These are phyloP conservation scores for Fusarium euwallaceae DNA, from an alignment of 2,329 filamentous ascomycete species.

Conservation along the genomic window DNA sequence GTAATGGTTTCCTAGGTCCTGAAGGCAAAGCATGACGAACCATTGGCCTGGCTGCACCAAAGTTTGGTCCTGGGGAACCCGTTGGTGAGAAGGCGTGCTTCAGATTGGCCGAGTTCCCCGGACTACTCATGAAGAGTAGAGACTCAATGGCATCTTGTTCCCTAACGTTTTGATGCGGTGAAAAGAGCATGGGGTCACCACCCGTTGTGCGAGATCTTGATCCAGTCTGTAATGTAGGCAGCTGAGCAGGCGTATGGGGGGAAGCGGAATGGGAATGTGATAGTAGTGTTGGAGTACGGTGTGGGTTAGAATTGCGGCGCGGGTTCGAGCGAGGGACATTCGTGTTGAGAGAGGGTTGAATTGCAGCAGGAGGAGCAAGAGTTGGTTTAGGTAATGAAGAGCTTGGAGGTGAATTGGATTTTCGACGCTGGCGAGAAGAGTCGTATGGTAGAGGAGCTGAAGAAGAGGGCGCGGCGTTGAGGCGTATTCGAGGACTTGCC, in stretches of 20 bases:
- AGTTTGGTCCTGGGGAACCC: conserved; percentile 51
- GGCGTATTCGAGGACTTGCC: conserved; percentile 65
- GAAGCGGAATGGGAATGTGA: conserved; percentile 63
- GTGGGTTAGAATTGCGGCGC: conserved; percentile 65
- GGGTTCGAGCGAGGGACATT: conserved; percentile 54
- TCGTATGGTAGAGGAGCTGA: conserved; percentile 51
- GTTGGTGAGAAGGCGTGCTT: conserved; percentile 66
- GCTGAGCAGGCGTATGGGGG: conserved; percentile 58
- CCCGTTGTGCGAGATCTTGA: conserved; percentile 52
- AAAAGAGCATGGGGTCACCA: conserved; percentile 71
- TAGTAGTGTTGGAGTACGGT: conserved; percentile 64
- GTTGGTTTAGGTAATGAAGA: conserved; percentile 52
- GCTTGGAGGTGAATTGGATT: conserved; percentile 55
- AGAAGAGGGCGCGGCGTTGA: conserved; percentile 39
- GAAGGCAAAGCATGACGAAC: conserved; percentile 58
- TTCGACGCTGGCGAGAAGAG: conserved; percentile 42
- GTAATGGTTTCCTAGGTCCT: conserved; percentile 65
- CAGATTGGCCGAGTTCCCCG: conserved; percentile 76
- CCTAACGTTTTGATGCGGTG: conserved; percentile 72
- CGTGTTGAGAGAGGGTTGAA: conserved; percentile 61
- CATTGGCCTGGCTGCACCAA: conserved; percentile 27
- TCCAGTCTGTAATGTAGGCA: conserved; percentile 47
- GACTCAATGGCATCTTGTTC: conserved; percentile 88
- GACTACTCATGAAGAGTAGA: conserved; percentile 84
- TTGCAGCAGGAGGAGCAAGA: conserved; percentile 68